Evolutionary conservation across 129 eudicot genomes (phyloP), one percentile per base, ranked within the genome.

Genomic region (Kitagawia praeruptora): DNA sequence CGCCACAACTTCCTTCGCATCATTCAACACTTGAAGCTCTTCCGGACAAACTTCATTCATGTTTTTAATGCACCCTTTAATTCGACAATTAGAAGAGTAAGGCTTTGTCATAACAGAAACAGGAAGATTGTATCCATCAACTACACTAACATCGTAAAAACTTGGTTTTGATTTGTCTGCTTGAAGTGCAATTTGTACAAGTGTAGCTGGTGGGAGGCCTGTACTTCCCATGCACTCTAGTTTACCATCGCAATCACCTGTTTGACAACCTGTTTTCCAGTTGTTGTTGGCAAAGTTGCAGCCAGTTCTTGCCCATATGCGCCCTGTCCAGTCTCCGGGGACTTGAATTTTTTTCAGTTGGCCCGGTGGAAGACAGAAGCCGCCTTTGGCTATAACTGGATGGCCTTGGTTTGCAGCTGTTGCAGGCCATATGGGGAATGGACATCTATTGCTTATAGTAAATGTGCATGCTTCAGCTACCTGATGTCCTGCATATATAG

Each of bases 251-350:
- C 98, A 94, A 48, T 94, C 97, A 6, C 98, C 97, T 1, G 98
- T 93, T 79, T 93, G 93, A 41, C 98, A 93, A 10, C 86, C 89
- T 3, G 89, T 88, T 10, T 70, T 69, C 78, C 83, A 80, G 18
- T 78, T 83, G 18, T 78, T 83, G 80, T 18, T 28, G 83, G 39
- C 81, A 38, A 90, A 92, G 41, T 82, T 81, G 86, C 97, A 94
- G 82, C 96, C 93, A 6, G 98, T 94, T 79, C 98, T 81, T 31
- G 98, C 97, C 98, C 97, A 94, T 12, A 92, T 80, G 15, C 98
- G 93, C 64, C 97, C 96, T 16, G 80, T 85, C 98, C 98, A 94
- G 73, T 87, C 86, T 2, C 85, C 88, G 2, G 97, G 98, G 73
- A 90, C 97, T 63, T 79, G 88, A 71, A 92, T 70, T 69, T 46